Base-by-base conservation (phyloP, 2,329 filamentous ascomycete species). In the Alternaria dauci region DNA sequence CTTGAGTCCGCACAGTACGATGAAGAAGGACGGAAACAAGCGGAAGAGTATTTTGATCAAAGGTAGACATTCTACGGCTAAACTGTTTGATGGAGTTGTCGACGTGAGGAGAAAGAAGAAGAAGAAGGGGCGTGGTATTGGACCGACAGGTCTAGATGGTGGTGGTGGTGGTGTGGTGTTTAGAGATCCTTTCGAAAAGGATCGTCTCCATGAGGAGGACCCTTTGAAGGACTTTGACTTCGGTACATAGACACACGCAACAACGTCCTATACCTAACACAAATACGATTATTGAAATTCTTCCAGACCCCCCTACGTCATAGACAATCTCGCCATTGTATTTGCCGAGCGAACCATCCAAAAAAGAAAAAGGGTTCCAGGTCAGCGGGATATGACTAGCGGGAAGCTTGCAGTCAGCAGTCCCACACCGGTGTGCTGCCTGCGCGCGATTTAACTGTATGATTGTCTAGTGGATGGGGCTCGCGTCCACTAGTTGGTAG, bases 71-170 rank as follows among this genome's bases (percentile, higher is more conserved):
- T 66, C 66, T 0, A 62, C 69, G 47, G 64, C 63, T 4, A 72
- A 70, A 36, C 54, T 71, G 8, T 68, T 73, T 43, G 72, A 73
- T 42, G 70, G 58, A 1, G 26, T 43, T 18, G 28, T 42, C 9
- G 58, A 61, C n/a, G 53, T 34, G 32, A 4, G 8, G 14, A 28
- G 8, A 12, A 63, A 23, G 26, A 41, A 26, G n/a, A 25, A 16
- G 30, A 30, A 26, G n/a, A 25, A 16, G 30, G 26, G 16, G 39
- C 9, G 39, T 14, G 11, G 12, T 25, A 8, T 14, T 5, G 39
- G 20, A 5, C 8, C 12, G 20, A 16, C 39, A 8, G 20, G 39
- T 25, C 20, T 14, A 25, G 11, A 25, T 25, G 39, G 39, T 42
- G 20, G 20, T 25, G 20, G 39, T 23, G 9, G 20, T 12, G 16